A percentile compares a stretch with the other conserved stretches of the same genome.
Conservation (phyloP, 768 basidiomycete species). For the Gloeophyllum trabeum region DNA sequence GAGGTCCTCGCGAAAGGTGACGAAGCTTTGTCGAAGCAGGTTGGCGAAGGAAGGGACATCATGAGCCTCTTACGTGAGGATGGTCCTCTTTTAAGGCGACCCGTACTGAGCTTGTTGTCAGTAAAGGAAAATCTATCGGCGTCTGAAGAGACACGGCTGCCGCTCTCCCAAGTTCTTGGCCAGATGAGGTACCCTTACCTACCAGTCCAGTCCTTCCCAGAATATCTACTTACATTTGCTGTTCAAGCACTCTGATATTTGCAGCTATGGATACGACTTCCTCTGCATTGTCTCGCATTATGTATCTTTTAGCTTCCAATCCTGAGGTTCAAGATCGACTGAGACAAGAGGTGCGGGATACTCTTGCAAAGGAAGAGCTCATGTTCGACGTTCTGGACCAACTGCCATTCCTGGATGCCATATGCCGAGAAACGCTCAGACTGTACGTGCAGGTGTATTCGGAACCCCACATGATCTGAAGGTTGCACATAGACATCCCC, state of each 20-base stretch:
- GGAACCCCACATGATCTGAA: not conserved
- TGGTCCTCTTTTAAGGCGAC: not conserved
- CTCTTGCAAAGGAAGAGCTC: not conserved
- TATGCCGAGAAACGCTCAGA: conserved; percentile 5
- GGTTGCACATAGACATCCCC: not conserved
- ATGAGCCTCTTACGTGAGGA: conserved; percentile 1
- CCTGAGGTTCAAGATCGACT: conserved; percentile 1
- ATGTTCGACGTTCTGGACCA: not conserved
- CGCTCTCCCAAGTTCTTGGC: not conserved
- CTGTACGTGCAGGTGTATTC: conserved; percentile 1
- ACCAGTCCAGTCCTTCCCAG: too few species aligned
- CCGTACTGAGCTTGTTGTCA: not conserved
- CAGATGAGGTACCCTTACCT: too few species aligned
- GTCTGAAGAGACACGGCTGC: not conserved
- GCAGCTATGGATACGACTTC: conserved; percentile 4
- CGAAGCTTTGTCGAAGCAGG: conserved; percentile 1
- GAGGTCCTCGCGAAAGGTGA: not conserved
- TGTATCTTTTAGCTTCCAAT: conserved; percentile 2
- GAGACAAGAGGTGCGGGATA: not conserved
- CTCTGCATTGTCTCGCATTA: conserved; percentile 2
- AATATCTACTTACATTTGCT: too few species aligned
- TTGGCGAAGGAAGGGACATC: conserved; percentile 4
- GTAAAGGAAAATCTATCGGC: not conserved
- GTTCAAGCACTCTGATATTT: too few species aligned
- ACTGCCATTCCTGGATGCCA: conserved; percentile 3